phyloP scores from a whole-genome alignment of 2,329 filamentous ascomycete genomes.

The Talaromyces marneffei region DNA sequence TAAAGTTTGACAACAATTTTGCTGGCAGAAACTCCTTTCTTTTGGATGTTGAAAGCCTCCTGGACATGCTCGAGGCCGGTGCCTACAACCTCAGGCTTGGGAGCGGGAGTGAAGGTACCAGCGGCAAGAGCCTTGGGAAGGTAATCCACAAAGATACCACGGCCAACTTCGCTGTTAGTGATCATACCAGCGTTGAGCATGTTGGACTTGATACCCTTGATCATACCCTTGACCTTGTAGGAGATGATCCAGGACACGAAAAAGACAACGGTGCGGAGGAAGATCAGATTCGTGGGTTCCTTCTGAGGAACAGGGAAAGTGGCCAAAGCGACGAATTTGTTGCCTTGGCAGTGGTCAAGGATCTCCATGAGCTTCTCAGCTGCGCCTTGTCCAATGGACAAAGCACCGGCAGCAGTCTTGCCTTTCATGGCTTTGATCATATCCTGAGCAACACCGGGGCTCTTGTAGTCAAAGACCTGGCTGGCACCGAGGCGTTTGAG shows the following conservation, averaged over 20 bases:
- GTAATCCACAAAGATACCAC: conserved; percentile 26
- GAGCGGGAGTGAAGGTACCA: conserved; percentile 35
- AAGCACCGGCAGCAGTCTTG: conserved; percentile 8
- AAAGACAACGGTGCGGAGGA: conserved; percentile 4
- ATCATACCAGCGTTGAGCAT: conserved; percentile 5
- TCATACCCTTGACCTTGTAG: conserved; percentile 7
- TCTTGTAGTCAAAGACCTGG: conserved; percentile 29
- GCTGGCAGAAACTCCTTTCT: conserved; percentile 40
- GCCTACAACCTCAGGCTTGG: conserved; percentile 37
- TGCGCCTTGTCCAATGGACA: conserved; percentile 5
- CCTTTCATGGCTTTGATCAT: conserved; percentile 12
- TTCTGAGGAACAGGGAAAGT: conserved; percentile 9
- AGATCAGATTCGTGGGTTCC: not conserved
- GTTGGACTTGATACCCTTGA: conserved; percentile 10
- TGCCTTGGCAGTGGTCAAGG: not conserved
- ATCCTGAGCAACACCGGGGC: conserved; percentile 10
- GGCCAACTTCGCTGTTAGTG: conserved; percentile 12
- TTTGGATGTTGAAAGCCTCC: conserved; percentile 33
- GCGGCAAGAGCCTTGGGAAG: conserved; percentile 35
- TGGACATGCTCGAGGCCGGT: conserved; percentile 41
- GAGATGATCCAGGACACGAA: conserved; percentile 9
- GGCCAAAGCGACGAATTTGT: conserved; percentile 10
- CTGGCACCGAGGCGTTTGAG: conserved; percentile 24
- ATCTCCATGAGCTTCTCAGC: conserved; percentile 9
- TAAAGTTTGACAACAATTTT: conserved; percentile 37